Base-by-base conservation (phyloP, 1,139 yeast species). In the Protomyces inundatus region DNA sequence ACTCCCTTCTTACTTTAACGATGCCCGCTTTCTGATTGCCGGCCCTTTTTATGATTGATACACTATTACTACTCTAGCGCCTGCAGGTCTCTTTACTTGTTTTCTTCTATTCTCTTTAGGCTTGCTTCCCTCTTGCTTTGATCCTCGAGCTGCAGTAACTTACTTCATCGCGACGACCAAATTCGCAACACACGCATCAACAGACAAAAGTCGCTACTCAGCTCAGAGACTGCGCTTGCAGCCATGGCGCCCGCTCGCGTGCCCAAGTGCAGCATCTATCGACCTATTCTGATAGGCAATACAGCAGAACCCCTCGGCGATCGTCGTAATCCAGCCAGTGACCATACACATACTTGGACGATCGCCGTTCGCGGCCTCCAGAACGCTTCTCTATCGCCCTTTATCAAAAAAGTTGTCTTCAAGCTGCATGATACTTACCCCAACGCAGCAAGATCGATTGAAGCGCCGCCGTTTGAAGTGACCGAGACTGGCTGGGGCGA, bases 401-500 rank as follows among this genome's bases (percentile, higher is more conserved):
- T 88, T 71, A 84, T 93, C 71, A 91, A 91, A 71, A 87, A 89
- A 73, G 98, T 95, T 1, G 91, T 93, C 0, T 93, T 91, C 79
- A 93, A 95, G 73, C 79, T 93, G 46, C 98, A 93, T 74, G 98
- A 93, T 69, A 93, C 98, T 0, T 93, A 93, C 71, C 88, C 87
- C 10, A 88, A 86, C 70, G 84, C 97, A 0, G 84, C 90, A 16
- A 78, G 99, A 65, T 81, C 95, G 0, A 81, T 93, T 6, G 98
- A 93, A 68, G 75, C 80, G 40, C 97, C 97, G 1, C 98, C 98
- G 0, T 93, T 88, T 71, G 95, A 91, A 73, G 91, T 93, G 12
- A 88, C 97, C 0, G 99, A 95, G 73, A 89, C 98, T 0, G 99
- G 99, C 0, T 93, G 99, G 99, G 99, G 99, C 67, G 99, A 93